Evolutionary conservation across 768 basidiomycete genomes (phyloP), one percentile per base, ranked within the genome.

Genomic region (Leucocoprinus birnbaumii): DNA sequence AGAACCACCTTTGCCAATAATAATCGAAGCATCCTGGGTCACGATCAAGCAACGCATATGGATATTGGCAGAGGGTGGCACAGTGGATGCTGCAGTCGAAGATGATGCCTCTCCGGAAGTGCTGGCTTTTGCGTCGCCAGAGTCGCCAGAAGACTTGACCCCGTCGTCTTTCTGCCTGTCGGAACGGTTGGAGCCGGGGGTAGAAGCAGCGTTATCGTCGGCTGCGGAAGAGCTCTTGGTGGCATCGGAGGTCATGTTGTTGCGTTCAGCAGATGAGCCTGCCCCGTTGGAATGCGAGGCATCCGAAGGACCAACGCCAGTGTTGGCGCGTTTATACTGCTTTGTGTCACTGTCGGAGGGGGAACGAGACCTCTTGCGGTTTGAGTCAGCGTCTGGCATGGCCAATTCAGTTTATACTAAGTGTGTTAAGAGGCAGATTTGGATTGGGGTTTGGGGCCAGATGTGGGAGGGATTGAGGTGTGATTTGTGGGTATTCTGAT

Each of bases 21-120:
- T 98, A 73, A 99, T 96, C 52, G 93, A 95, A 11, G 97, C 97
- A 72, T 99, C 97, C 73, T 98, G 95, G 9, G 97, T 98, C 63
- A 99, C 97, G 67, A 99, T 99, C 65, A 99, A 78, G 69, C 94
- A 95, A 44, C 96, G 86, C 94, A 99, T 96, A 65, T 95, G 90
- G 63, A 99, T 99, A 72, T 85, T 85, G 27, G 89, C 87, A 16
- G 90, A 84, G 22, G 89, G 88, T 10, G 85, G 73, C 2, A 82
- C 68, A 9, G 74, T 61, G 5, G 65, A 51, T 13, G 73, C 62
- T 2, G 75, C 64, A 10, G 75, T 67, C 14, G 82, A 77, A 26
- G 79, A 77, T 11, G 83, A 80, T n/a, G 82, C 68, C 44, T 76
- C 77, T 6, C 68, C 76, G 21, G 78, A 77, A 11, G 80, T 79